Evolutionary conservation across 2,329 filamentous ascomycete species (phyloP).

Genomic region (Domatiomyces globalis): DNA sequence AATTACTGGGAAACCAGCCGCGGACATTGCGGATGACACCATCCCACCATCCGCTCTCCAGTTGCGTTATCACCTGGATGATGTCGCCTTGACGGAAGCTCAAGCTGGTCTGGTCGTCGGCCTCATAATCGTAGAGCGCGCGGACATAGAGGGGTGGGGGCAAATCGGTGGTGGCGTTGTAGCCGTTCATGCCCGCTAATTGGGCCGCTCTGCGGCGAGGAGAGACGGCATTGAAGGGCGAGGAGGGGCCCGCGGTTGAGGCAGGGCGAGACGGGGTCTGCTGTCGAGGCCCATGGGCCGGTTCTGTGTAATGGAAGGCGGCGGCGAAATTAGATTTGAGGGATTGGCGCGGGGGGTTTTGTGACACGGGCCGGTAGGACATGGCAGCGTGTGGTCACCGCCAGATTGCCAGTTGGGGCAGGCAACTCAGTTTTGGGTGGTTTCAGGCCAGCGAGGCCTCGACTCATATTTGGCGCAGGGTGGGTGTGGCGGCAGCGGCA

Average conservation of each 20-base stretch:
- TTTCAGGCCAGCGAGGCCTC: background rate
- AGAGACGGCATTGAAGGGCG: conserved; percentile 14
- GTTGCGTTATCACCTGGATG: conserved; percentile 94
- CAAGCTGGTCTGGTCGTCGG: conserved; percentile 89
- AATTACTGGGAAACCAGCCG: conserved; percentile 99
- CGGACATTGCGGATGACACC: conserved; percentile 92
- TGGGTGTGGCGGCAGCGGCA: background rate
- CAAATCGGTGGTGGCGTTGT: conserved; percentile 32
- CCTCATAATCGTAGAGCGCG: conserved; percentile 94
- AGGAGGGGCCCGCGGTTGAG: conserved; percentile 3
- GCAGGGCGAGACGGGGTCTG: conserved; percentile 5
- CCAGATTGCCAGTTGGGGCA: background rate
- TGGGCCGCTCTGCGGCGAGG: conserved; percentile 17
- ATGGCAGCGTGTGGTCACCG: background rate
- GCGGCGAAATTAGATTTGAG: conserved; percentile 21
- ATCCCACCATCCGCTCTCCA: conserved; percentile 99
- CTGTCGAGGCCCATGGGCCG: conserved; percentile 5
- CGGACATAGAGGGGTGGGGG: conserved; percentile 59
- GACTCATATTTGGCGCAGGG: background rate
- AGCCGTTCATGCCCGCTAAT: conserved; percentile 34
- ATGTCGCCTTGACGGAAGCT: conserved; percentile 95
- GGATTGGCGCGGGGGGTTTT: conserved; percentile 2
- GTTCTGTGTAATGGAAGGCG: conserved; percentile 30
- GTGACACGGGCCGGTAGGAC: background rate
- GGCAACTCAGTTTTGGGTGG: background rate